Evolutionary conservation across 2,329 filamentous ascomycete genomes (phyloP), one percentile per base, ranked within the genome.

Genomic region (Daldinia sp.): DNA sequence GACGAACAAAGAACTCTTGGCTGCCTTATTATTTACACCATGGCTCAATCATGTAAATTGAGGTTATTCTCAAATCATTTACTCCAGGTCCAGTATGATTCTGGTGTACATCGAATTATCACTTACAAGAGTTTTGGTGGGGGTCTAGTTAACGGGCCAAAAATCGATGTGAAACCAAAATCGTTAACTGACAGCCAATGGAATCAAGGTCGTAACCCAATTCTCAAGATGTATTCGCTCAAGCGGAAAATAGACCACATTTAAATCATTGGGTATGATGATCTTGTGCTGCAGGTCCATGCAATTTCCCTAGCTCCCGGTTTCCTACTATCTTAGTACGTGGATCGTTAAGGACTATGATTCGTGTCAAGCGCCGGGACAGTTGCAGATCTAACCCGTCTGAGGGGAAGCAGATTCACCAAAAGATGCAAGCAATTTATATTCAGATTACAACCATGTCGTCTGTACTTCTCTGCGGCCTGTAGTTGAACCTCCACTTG

Each of bases 121-220:
- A 50, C 44, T 54, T 61, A 54, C 53, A 57, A 63, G 9, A 18
- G 33, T 30, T 20, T 56, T 65, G 33, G 66, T 48, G 63, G 70
- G 65, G 66, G 51, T 67, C 60, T 61, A 15, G 60, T 60, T 42
- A 58, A 67, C 62, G 69, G 46, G 67, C 53, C 64, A 60, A 69
- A 39, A 65, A 64, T 50, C 60, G 33, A 65, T 53, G 64, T 78
- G 76, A 78, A 78, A 78, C 76, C 66, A 58, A 72, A 72, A 56
- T 57, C 58, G 72, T 67, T 67, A 54, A 63, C 63, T 69, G 39
- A 70, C 62, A 74, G 70, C 77, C 77, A 78, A 78, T 78, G 67
- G 65, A 74, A 58, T 18, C 51, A 48, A 42, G 2, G 53, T 55
- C 55, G 48, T 65, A 67, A 68, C 51, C 62, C 66, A 65, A 70